These are phyloP conservation scores for Boletus coccyginus DNA, from an alignment of 768 basidiomycete species.

Conservation along the genomic window DNA sequence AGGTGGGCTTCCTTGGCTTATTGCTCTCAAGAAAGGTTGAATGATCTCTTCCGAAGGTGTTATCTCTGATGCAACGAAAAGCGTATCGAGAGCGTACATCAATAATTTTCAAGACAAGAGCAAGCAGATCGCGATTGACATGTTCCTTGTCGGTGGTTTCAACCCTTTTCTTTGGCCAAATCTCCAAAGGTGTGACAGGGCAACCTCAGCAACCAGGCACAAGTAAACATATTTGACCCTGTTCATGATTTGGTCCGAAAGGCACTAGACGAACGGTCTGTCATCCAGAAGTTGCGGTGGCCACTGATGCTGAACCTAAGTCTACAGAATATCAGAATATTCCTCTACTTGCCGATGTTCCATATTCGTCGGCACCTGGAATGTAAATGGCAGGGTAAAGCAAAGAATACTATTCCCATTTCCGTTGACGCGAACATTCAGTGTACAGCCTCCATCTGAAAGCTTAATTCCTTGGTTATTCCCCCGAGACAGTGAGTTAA, in stretches of 20 bases:
- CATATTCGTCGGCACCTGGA: conserved; percentile 93
- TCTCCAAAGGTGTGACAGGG: conserved; percentile 54
- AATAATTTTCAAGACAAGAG: conserved; percentile 96
- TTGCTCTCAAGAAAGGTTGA: neutral
- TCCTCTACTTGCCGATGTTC: conserved; percentile 69
- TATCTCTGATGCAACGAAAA: conserved; percentile 95
- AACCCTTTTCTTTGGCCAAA: neutral
- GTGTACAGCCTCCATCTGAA: conserved; percentile 65
- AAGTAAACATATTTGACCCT: conserved; percentile 91
- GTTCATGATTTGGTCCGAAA: conserved; percentile 84
- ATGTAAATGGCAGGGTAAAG: conserved; percentile 84
- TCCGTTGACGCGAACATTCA: conserved; percentile 7
- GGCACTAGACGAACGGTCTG: conserved; percentile 66
- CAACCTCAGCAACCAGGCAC: conserved; percentile 83
- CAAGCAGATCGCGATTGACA: conserved; percentile 93
- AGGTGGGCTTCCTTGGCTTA: conserved; percentile 40
- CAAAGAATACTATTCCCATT: neutral
- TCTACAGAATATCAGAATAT: conserved; percentile 71
- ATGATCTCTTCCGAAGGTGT: conserved; percentile 51
- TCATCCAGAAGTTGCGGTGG: neutral
- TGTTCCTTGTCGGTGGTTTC: conserved; percentile 72
- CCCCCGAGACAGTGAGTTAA: conserved; percentile 66
- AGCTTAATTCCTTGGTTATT: conserved; percentile 89
- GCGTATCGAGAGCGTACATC: conserved; percentile 92
- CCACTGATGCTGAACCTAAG: neutral